These are phyloP conservation scores for Orbilia oligospora DNA, from an alignment of 2,329 filamentous ascomycete species.

Conservation along the genomic window DNA sequence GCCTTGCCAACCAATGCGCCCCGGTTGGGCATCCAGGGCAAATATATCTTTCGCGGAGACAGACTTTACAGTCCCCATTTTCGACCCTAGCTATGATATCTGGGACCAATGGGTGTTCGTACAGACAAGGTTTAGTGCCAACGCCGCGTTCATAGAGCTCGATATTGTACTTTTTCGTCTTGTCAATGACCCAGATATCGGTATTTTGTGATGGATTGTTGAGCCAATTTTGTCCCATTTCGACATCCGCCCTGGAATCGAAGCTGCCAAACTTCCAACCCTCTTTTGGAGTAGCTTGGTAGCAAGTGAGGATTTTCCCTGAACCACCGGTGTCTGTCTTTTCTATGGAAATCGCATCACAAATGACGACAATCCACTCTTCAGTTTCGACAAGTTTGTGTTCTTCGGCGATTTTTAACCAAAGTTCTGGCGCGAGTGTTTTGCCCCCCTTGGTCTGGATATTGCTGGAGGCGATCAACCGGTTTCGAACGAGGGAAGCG, in stretches of 20 bases:
- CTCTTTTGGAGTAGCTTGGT: neutral
- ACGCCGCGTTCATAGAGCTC: neutral
- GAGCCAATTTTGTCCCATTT: neutral
- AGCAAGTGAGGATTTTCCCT: neutral
- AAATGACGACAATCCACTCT: slow-evolving; percentile 5
- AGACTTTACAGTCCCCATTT: neutral
- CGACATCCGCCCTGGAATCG: too few relatives aligned
- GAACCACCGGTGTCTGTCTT: neutral
- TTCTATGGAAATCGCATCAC: neutral
- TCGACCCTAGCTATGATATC: slow-evolving; percentile 11
- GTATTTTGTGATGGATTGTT: neutral
- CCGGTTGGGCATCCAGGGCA: neutral
- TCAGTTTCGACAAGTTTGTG: neutral
- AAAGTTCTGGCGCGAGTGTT: neutral
- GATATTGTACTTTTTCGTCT: neutral
- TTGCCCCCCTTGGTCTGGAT: slow-evolving; percentile 8
- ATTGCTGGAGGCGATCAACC: neutral
- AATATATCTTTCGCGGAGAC: neutral
- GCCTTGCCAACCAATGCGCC: neutral
- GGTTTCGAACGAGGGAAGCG: neutral
- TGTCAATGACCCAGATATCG: neutral
- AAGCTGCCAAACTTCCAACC: neutral
- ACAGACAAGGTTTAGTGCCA: neutral
- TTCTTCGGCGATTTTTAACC: neutral
- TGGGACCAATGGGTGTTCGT: neutral